Conservation (phyloP, 1,284 basidiomycete species). For the Ganoderma boninense region DNA sequence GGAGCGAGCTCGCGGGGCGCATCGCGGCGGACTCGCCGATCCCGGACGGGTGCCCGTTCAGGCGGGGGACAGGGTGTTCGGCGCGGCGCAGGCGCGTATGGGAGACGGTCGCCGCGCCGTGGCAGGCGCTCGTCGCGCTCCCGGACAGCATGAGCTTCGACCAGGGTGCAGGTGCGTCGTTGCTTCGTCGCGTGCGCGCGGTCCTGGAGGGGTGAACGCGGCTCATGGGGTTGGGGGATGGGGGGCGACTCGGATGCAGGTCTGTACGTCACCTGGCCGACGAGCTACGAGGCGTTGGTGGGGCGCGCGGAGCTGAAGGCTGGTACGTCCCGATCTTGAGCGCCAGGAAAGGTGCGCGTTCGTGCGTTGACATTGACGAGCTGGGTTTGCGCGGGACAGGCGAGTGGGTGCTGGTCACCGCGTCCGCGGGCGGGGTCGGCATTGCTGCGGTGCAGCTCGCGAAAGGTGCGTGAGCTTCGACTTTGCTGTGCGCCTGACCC, state of each 20-base stretch:
- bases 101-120: conserved; percentile 73
- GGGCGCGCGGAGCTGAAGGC: conserved; percentile 82
- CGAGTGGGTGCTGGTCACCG: conserved; percentile 90
- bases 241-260: conserved; percentile 53
- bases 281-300: conserved; percentile 89
- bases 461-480: too few species aligned
- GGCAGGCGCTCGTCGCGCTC: conserved; percentile 60
- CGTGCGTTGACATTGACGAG: not conserved
- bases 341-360: not conserved
- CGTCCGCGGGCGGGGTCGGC: conserved; percentile 93
- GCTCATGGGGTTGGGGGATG: too few species aligned
- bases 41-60: conserved; percentile 82
- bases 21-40: conserved; percentile 82
- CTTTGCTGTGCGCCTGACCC: too few species aligned
- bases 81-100: conserved; percentile 82
- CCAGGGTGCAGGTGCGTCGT: conserved; percentile 62
- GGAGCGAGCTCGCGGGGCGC: conserved; percentile 87
- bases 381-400: conserved; percentile 50
- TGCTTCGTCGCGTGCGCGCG: not conserved
- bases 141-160: conserved; percentile 73
- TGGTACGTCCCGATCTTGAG: conserved; percentile 51
- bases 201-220: too few species aligned
- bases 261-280: conserved; percentile 87
- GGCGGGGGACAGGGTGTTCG: conserved; percentile 92
- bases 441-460: conserved; percentile 91